A percentile compares a stretch with the other conserved stretches of the same genome.
Evolutionary conservation across 2,329 filamentous ascomycete genomes (phyloP).

Genomic region (Colletotrichum sp.): DNA sequence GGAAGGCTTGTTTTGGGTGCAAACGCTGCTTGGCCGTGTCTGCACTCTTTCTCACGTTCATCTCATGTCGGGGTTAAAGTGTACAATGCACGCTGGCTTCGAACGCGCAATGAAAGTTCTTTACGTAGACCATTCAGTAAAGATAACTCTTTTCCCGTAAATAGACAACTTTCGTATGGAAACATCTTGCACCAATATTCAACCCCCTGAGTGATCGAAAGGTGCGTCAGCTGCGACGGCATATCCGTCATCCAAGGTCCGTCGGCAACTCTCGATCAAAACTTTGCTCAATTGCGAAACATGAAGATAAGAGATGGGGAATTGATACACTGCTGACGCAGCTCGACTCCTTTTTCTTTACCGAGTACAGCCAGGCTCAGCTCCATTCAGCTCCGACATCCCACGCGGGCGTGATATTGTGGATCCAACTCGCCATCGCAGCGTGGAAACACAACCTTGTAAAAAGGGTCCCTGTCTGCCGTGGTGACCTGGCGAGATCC

Average conservation of each 20-base stretch:
- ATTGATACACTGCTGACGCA: not conserved
- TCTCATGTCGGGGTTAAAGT: not conserved
- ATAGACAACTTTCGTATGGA: not conserved
- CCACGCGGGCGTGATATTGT: slow-evolving; percentile 1
- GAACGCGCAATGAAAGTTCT: not conserved
- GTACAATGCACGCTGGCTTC: not conserved
- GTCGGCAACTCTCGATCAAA: not conserved
- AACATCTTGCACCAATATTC: not conserved
- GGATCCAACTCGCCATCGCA: slow-evolving; percentile 7
- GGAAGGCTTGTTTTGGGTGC: not conserved
- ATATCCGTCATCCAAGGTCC: not conserved
- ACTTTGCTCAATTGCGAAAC: not conserved
- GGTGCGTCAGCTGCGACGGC: not conserved
- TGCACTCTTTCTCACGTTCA: not conserved
- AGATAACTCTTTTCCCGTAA: not conserved
- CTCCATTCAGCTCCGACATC: not conserved
- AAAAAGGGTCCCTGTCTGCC: not conserved
- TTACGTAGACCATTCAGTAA: not conserved
- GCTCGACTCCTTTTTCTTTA: not conserved
- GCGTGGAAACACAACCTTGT: not conserved
- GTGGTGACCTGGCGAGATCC: not conserved
- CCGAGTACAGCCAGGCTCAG: not conserved
- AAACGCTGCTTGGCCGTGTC: not conserved
- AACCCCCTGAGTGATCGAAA: not conserved
- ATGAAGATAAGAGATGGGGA: not conserved